Conservation (phyloP, 257 asterid genomes). For the Cordia subcordata region DNA sequence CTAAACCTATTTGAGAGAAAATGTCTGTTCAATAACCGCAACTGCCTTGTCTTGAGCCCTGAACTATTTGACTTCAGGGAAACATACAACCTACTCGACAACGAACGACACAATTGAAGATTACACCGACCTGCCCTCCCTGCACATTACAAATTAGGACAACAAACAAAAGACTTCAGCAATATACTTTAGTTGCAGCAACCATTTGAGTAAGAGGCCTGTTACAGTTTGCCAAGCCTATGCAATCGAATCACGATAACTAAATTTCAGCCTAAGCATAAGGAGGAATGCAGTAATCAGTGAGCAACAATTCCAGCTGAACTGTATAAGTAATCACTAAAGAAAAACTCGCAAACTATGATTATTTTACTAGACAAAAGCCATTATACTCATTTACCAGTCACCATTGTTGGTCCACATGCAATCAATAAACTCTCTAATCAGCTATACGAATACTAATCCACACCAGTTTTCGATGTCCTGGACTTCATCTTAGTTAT, state of each 20-base stretch:
- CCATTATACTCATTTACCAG: background rate
- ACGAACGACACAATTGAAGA: slow-evolving; percentile 16
- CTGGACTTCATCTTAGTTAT: no score
- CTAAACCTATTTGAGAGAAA: slow-evolving; percentile 19
- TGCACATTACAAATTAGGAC: slow-evolving; percentile 21
- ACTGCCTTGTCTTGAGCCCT: slow-evolving; percentile 24
- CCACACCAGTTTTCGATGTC: no score
- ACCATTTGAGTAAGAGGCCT: background rate
- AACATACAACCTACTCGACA: slow-evolving; percentile 21
- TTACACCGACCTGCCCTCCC: slow-evolving; percentile 27
- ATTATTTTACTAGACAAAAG: background rate
- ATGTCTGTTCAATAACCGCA: slow-evolving; percentile 22
- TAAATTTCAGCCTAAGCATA: no score
- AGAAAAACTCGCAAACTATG: background rate
- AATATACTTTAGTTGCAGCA: slow-evolving; percentile 1
- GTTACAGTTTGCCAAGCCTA: no score
- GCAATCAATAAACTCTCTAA: background rate
- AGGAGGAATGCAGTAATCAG: no score
- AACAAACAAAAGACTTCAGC: slow-evolving; percentile 2
- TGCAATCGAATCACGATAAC: no score
- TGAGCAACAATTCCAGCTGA: no score
- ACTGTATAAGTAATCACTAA: background rate
- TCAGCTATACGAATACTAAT: background rate
- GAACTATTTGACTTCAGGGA: slow-evolving; percentile 22
- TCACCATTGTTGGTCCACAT: background rate